Percentiles rank a stretch among this genome's conserved stretches.
Conservation (phyloP, 345 rosid genomes). For the Carallia pectinifolia region DNA sequence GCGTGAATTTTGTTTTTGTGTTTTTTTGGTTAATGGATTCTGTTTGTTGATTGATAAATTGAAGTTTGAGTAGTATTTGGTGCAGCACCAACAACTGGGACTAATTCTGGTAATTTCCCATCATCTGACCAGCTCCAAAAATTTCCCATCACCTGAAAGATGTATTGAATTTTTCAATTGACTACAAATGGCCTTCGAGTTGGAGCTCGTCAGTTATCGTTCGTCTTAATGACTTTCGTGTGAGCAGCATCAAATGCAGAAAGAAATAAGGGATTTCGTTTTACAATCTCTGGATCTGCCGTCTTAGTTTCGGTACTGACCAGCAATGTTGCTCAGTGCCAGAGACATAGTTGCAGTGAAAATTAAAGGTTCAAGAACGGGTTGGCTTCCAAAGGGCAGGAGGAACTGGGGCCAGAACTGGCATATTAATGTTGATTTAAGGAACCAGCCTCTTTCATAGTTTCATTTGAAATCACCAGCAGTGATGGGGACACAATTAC, state of each 20-base stretch:
- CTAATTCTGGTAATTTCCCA: too few relatives aligned
- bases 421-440: constrained; percentile 87
- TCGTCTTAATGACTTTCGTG: neutral
- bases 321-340: constrained; percentile 76
- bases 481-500: constrained; percentile 63
- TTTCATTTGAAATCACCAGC: constrained; percentile 53
- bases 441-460: constrained; percentile 77
- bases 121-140: too few relatives aligned
- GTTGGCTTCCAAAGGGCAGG: constrained; percentile 97
- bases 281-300: constrained; percentile 60
- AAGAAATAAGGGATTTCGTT: constrained; percentile 83
- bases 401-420: constrained; percentile 97
- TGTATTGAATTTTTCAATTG: too few relatives aligned
- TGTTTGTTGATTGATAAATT: too few relatives aligned
- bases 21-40: too few relatives aligned
- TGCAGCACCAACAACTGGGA: too few relatives aligned
- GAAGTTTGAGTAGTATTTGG: too few relatives aligned
- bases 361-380: constrained; percentile 85
- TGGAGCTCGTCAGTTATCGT: neutral
- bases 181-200: neutral
- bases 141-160: too few relatives aligned
- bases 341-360: constrained; percentile 78
- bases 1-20: too few relatives aligned
- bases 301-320: constrained; percentile 74
- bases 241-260: constrained; percentile 77